phyloP scores from a whole-genome alignment of 106 monocot genomes.

The Acorus gramineus region DNA sequence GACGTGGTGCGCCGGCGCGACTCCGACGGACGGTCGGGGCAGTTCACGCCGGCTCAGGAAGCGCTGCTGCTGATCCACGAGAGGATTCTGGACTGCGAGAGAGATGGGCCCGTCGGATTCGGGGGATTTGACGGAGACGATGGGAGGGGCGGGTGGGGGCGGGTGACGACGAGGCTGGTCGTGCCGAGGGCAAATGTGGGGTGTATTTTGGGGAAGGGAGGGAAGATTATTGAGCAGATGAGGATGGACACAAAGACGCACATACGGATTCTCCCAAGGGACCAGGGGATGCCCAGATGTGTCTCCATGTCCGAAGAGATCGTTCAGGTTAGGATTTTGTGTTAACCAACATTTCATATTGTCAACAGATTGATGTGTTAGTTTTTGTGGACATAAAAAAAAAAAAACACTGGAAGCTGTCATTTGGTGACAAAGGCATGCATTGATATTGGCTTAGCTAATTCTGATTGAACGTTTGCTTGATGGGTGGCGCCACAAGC shows the following conservation, averaged over 20 bases:
- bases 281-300: slow-evolving; percentile 68
- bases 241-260: slow-evolving; percentile 94
- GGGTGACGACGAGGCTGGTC: slow-evolving; percentile 64
- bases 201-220: slow-evolving; percentile 86
- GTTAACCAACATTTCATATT: too few species aligned
- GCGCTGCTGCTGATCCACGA: slow-evolving; percentile 71
- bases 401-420: too few species aligned
- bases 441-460: too few species aligned
- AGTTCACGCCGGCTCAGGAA: slow-evolving; percentile 82
- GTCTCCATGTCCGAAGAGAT: slow-evolving; percentile 76
- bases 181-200: slow-evolving; percentile 86
- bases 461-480: too few species aligned
- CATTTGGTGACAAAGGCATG: too few species aligned
- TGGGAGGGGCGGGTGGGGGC: slow-evolving; percentile 19
- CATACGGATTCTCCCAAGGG: slow-evolving; percentile 83
- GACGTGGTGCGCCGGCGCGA: slow-evolving; percentile 49
- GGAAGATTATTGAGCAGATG: slow-evolving; percentile 99
- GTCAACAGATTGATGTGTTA: too few species aligned
- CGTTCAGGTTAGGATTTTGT: slow-evolving; percentile 50
- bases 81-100: slow-evolving; percentile 52
- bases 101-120: slow-evolving; percentile 20
- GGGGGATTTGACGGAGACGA: slow-evolving; percentile 16
- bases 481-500: too few species aligned
- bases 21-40: slow-evolving; percentile 77
- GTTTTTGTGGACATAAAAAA: too few species aligned